Percentiles rank a stretch among this genome's conserved stretches.
Evolutionary conservation across 768 basidiomycete species (phyloP).

Genomic region (Pleurotus eryngii): DNA sequence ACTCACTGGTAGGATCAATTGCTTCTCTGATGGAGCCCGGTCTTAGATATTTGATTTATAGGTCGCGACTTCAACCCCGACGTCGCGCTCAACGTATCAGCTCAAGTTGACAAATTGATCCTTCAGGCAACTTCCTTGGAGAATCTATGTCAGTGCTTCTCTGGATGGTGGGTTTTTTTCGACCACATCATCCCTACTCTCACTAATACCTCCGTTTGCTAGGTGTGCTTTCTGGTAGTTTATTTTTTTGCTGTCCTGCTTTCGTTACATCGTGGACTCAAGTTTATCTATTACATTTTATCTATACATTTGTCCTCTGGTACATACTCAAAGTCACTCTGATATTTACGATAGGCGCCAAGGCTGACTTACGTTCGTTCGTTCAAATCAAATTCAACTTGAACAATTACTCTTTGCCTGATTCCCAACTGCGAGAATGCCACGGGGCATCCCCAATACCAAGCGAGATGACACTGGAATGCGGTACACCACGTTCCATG

Average conservation of each 20-base stretch:
- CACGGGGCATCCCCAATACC: slow-evolving; percentile 77
- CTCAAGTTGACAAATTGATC: slow-evolving; percentile 91
- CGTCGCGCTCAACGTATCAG: slow-evolving; percentile 63
- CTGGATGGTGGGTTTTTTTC: slow-evolving; percentile 68
- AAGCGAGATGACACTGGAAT: slow-evolving; percentile 81
- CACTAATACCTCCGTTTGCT: background rate
- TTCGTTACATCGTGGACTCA: slow-evolving; percentile 1
- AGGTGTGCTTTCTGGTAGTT: slow-evolving; percentile 78
- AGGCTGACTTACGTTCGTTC: background rate
- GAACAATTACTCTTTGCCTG: no score
- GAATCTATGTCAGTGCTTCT: slow-evolving; percentile 95
- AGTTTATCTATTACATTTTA: slow-evolving; percentile 1
- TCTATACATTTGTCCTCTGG: background rate
- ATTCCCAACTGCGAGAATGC: slow-evolving; percentile 42
- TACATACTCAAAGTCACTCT: no score
- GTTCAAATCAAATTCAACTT: background rate
- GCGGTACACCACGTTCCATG: slow-evolving; percentile 77
- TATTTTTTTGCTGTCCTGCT: background rate
- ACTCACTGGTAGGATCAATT: slow-evolving; percentile 64
- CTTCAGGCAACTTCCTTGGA: slow-evolving; percentile 90
- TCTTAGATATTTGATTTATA: slow-evolving; percentile 21
- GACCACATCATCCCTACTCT: background rate
- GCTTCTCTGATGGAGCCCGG: background rate
- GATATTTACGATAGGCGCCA: background rate
- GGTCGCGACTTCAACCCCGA: slow-evolving; percentile 94